These are phyloP conservation scores for Zostera marina DNA, from an alignment of 116 monocot genomes.

Conservation along the genomic window DNA sequence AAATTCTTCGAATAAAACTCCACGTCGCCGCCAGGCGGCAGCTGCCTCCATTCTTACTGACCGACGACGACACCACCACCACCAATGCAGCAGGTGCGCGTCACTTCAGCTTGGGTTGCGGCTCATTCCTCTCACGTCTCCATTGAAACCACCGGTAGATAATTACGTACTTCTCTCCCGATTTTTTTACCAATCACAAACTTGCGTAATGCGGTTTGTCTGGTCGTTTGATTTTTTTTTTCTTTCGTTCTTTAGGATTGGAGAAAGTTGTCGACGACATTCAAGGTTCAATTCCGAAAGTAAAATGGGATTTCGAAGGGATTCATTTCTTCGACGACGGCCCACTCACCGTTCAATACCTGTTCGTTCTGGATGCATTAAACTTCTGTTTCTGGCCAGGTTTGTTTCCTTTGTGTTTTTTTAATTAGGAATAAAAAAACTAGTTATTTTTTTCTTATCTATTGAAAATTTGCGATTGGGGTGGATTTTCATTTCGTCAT, in stretches of 20 bases:
- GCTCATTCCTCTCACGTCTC: conserved; percentile 34
- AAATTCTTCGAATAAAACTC: too few relatives aligned
- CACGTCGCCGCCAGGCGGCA: too few relatives aligned
- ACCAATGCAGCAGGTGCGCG: conserved; percentile 43
- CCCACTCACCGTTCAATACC: conserved; percentile 87
- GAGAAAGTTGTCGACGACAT: conserved; percentile 57
- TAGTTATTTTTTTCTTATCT: not conserved
- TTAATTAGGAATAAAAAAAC: not conserved
- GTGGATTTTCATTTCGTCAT: too few relatives aligned
- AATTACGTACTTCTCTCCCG: not conserved
- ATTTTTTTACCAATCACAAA: not conserved
- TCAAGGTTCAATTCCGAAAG: conserved; percentile 57
- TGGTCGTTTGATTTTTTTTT: too few relatives aligned
- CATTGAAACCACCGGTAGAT: conserved; percentile 28
- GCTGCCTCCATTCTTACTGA: too few relatives aligned
- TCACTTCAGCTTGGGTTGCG: conserved; percentile 50
- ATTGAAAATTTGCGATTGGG: not conserved
- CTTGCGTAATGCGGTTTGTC: too few relatives aligned
- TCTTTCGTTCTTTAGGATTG: conserved; percentile 30
- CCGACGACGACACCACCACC: too few relatives aligned
- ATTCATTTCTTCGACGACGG: conserved; percentile 97
- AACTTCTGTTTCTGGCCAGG: conserved; percentile 99
- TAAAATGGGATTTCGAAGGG: conserved; percentile 93
- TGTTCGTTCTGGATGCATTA: conserved; percentile 80
- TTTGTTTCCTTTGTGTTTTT: conserved; percentile 1